Conservation (phyloP, 2,329 filamentous ascomycete genomes). For the Bisporella sp. region DNA sequence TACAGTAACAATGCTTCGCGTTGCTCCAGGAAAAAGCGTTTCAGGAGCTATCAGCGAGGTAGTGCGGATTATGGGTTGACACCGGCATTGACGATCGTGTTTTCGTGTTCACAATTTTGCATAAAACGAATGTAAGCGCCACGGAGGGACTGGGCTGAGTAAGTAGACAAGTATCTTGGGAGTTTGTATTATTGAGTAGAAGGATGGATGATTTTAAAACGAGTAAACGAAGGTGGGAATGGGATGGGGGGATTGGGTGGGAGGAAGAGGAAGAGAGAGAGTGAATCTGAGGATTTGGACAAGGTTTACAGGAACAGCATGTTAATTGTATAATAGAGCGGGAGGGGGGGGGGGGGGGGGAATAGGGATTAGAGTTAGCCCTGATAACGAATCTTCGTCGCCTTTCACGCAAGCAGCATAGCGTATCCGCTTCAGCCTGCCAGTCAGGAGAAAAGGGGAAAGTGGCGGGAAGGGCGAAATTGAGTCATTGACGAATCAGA, state of each 20-base stretch:
- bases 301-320: too few species aligned
- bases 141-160: background rate
- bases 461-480: too few species aligned
- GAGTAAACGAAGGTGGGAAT: background rate
- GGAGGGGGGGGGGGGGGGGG: too few species aligned
- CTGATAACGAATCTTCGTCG: too few species aligned
- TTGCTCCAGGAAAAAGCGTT: background rate
- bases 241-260: background rate
- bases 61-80: background rate
- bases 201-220: background rate
- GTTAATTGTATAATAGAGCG: too few species aligned
- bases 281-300: background rate
- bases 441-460: too few species aligned
- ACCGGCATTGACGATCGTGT: background rate
- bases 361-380: too few species aligned
- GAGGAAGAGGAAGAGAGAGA: background rate
- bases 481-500: too few species aligned
- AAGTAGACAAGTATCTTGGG: background rate
- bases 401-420: too few species aligned
- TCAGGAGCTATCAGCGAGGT: background rate
- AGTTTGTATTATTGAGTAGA: background rate
- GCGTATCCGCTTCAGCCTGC: too few species aligned
- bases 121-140: slow-evolving; percentile 1
- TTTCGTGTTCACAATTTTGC: slow-evolving; percentile 1
- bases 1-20: background rate